Evolutionary conservation across 1,139 yeast species (phyloP).

Genomic region (Candida glucosophila): DNA sequence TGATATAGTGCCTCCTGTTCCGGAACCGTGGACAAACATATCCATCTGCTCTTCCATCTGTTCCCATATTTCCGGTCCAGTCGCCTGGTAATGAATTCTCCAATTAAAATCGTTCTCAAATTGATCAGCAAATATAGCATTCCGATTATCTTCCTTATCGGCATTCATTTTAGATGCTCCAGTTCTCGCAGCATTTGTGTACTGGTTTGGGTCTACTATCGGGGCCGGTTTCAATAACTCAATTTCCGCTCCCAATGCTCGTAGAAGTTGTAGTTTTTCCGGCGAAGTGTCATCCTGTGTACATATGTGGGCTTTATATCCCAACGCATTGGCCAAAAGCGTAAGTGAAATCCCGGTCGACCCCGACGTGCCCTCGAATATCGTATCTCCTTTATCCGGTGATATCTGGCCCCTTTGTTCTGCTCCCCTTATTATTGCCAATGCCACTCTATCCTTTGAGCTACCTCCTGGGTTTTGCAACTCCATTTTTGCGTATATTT

Average conservation of each 20-base stretch:
- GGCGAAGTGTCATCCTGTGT: slow-evolving; percentile 91
- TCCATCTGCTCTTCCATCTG: slow-evolving; percentile 61
- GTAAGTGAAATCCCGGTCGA: slow-evolving; percentile 95
- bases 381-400: slow-evolving; percentile 51
- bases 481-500: slow-evolving; percentile 82
- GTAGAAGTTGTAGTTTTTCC: slow-evolving; percentile 68
- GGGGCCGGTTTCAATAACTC: slow-evolving; percentile 92
- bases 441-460: slow-evolving; percentile 90
- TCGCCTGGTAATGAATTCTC: slow-evolving; percentile 70
- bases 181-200: slow-evolving; percentile 76
- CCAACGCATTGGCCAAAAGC: slow-evolving; percentile 75
- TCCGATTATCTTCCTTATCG: slow-evolving; percentile 25
- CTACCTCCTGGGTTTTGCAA: slow-evolving; percentile 89
- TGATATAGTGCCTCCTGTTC: slow-evolving; percentile 75
- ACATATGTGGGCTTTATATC: slow-evolving; percentile 84
- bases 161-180: slow-evolving; percentile 50
- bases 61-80: slow-evolving; percentile 83
- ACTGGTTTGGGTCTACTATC: slow-evolving; percentile 87
- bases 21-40: slow-evolving; percentile 72
- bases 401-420: slow-evolving; percentile 50
- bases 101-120: slow-evolving; percentile 91
- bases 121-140: slow-evolving; percentile 87
- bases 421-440: slow-evolving; percentile 67
- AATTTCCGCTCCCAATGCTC: slow-evolving; percentile 74
- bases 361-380: slow-evolving; percentile 93